These are phyloP conservation scores for Russula lepida DNA, from an alignment of 768 basidiomycete genomes.

Conservation along the genomic window DNA sequence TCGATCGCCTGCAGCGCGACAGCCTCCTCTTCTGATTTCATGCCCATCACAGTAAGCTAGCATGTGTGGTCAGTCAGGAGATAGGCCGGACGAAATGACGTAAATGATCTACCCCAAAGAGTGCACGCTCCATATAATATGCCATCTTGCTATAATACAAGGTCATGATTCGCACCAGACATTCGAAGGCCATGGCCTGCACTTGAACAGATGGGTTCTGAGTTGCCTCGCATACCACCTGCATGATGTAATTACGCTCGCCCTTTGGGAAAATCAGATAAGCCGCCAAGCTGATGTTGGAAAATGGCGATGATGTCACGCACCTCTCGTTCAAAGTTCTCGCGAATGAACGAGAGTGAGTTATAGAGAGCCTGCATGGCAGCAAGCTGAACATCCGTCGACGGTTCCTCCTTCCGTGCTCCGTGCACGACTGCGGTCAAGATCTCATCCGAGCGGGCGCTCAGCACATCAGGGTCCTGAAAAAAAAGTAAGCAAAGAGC, in stretches of 20 bases:
- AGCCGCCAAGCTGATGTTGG: conserved; percentile 3
- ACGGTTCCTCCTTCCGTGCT: conserved; percentile 91
- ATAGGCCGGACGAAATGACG: neutral
- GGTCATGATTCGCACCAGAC: conserved; percentile 92
- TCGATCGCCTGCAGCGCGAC: conserved; percentile 96
- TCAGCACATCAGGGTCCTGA: conserved; percentile 89
- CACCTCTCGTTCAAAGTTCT: conserved; percentile 97
- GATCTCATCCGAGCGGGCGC: conserved; percentile 89
- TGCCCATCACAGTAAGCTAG: conserved; percentile 92
- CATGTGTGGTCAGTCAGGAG: conserved; percentile 7
- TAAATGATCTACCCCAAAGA: conserved; percentile 74
- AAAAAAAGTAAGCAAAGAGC: conserved; percentile 18
- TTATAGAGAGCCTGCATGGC: conserved; percentile 91
- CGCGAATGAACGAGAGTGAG: conserved; percentile 93
- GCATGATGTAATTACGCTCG: conserved; percentile 99
- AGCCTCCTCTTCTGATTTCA: conserved; percentile 86
- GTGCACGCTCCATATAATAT: conserved; percentile 97
- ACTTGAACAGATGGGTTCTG: conserved; percentile 73
- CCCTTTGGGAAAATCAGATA: conserved; percentile 48
- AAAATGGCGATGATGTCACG: conserved; percentile 23
- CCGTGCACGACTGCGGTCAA: conserved; percentile 98
- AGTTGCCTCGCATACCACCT: conserved; percentile 97
- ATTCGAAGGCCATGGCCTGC: conserved; percentile 95
- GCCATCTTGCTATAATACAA: conserved; percentile 99
- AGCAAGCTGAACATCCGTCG: conserved; percentile 82